Evolutionary conservation across 2,329 filamentous ascomycete genomes (phyloP).

Genomic region (Colletotrichum incanum): DNA sequence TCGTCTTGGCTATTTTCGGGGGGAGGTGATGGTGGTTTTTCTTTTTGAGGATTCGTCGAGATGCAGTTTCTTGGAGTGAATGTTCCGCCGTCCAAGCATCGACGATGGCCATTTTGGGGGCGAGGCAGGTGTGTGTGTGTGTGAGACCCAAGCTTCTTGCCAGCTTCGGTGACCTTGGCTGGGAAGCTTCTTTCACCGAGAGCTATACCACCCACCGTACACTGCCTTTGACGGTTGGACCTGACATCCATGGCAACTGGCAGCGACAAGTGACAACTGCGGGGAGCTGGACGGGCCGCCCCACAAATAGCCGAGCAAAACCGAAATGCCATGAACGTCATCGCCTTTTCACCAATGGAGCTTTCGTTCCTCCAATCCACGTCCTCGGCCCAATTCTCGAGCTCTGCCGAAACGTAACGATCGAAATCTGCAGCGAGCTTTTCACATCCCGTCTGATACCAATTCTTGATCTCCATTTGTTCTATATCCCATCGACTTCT

Average conservation of each 20-base stretch:
- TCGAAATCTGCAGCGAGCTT: background rate
- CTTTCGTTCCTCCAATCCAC: constrained; percentile 2
- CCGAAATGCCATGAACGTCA: constrained; percentile 38
- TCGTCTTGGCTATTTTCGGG: constrained; percentile 27
- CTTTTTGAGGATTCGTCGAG: background rate
- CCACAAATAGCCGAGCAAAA: constrained; percentile 40
- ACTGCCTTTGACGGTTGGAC: background rate
- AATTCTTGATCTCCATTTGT: background rate
- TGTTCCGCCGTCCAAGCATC: background rate
- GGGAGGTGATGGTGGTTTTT: background rate
- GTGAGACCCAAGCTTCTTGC: constrained; percentile 25
- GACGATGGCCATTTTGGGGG: background rate
- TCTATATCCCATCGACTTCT: background rate
- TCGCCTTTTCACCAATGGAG: constrained; percentile 35
- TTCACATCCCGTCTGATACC: background rate
- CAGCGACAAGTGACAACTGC: background rate
- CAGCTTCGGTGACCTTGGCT: constrained; percentile 25
- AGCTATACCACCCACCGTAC: background rate
- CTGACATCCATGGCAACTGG: background rate
- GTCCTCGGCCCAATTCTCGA: constrained; percentile 24
- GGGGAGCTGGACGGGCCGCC: background rate
- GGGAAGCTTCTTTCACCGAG: background rate
- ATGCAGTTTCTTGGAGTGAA: background rate
- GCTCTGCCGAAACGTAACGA: background rate
- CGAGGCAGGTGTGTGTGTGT: background rate